These are phyloP conservation scores for Hortiboletus flavorubellus DNA, from an alignment of 768 basidiomycete genomes.

Conservation along the genomic window DNA sequence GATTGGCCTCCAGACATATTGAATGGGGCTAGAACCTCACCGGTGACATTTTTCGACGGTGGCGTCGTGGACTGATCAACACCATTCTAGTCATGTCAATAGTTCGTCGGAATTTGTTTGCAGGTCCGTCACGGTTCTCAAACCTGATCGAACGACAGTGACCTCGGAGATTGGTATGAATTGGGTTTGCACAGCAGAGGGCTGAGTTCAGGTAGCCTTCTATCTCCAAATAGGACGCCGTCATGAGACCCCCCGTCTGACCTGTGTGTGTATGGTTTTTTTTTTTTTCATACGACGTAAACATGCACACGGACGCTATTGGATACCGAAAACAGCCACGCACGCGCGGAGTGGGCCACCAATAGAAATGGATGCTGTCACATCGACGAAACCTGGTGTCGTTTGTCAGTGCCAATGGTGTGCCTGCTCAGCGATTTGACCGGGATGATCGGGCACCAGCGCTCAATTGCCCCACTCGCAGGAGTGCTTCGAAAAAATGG, in stretches of 20 bases:
- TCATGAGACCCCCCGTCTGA: conserved; percentile 12
- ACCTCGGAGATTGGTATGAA: conserved; percentile 25
- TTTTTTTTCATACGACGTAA: conserved; percentile 21
- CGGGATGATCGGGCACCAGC: conserved; percentile 8
- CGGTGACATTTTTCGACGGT: conserved; percentile 20
- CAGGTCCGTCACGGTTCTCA: conserved; percentile 15
- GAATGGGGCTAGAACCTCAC: conserved; percentile 1
- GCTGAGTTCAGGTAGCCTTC: conserved; percentile 13
- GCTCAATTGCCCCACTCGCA: not conserved
- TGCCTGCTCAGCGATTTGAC: conserved; percentile 1
- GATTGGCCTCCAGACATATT: conserved; percentile 13
- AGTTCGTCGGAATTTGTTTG: conserved; percentile 20
- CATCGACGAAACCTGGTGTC: not conserved
- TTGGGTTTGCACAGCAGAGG: conserved; percentile 22
- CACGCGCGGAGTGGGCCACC: conserved; percentile 1
- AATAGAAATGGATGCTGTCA: conserved; percentile 5
- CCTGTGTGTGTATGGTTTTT: not conserved
- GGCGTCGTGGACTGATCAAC: conserved; percentile 21
- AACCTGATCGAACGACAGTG: conserved; percentile 11
- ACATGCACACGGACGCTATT: conserved; percentile 5
- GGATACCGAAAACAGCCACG: not conserved
- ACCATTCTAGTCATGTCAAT: conserved; percentile 12
- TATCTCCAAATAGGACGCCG: conserved; percentile 24
- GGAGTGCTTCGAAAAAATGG: conserved; percentile 19
- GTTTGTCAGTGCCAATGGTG: conserved; percentile 1